These are phyloP conservation scores for Sclerotinia sclerotiorum DNA, from an alignment of 2,329 filamentous ascomycete genomes.

Conservation along the genomic window DNA sequence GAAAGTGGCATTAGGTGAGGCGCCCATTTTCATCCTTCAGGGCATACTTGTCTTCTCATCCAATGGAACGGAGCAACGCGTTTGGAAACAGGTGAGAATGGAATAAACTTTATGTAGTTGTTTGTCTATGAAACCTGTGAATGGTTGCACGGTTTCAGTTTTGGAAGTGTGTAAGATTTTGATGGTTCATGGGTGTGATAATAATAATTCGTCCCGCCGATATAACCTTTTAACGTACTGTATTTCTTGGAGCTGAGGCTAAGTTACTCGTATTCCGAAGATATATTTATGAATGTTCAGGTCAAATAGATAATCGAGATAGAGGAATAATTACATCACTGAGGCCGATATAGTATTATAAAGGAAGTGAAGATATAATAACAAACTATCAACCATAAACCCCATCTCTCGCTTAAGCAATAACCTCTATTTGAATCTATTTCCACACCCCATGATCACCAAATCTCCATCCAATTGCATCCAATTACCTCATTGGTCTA, in stretches of 20 bases:
- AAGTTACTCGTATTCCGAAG: background rate
- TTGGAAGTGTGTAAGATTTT: background rate
- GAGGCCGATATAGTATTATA: background rate
- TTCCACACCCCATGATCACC: background rate
- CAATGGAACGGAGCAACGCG: background rate
- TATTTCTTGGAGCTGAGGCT: slow-evolving; percentile 7
- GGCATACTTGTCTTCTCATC: background rate
- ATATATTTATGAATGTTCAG: background rate
- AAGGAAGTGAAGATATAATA: background rate
- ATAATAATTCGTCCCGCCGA: slow-evolving; percentile 1
- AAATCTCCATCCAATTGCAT: background rate
- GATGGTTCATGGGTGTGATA: slow-evolving; percentile 3
- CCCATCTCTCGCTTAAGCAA: background rate
- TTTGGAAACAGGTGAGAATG: background rate
- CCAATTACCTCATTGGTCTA: slow-evolving; percentile 19
- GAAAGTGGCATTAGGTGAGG: slow-evolving; percentile 7
- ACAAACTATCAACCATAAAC: background rate
- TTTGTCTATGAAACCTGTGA: slow-evolving; percentile 14
- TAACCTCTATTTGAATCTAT: background rate
- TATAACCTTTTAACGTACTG: background rate
- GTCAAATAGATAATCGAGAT: background rate
- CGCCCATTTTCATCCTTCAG: background rate
- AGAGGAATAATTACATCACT: background rate
- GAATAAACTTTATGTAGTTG: background rate
- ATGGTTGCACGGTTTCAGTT: slow-evolving; percentile 17